A percentile compares a stretch with the other conserved stretches of the same genome.
Conservation (phyloP, 768 basidiomycete genomes). For the Xerocomellus amylosporus region DNA sequence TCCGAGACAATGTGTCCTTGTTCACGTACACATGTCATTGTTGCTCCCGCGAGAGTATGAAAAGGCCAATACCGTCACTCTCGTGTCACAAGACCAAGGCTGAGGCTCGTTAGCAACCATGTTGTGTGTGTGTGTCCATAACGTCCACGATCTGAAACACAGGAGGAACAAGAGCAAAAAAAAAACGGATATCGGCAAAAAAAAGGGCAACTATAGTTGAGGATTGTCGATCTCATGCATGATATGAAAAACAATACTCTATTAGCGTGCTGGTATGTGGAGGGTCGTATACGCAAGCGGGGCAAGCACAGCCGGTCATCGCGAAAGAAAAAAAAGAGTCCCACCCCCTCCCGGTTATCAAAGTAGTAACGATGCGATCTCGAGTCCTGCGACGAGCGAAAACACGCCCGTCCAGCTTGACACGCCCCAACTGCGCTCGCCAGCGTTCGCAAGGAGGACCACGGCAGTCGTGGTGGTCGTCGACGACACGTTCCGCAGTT, state of each 20-base stretch:
- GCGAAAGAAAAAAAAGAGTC: neutral
- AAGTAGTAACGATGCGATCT: constrained; percentile 24
- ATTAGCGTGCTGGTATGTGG: constrained; percentile 25
- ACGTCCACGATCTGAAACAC: constrained; percentile 15
- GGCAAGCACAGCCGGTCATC: neutral
- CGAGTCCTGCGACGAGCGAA: constrained; percentile 18
- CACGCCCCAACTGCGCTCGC: constrained; percentile 23
- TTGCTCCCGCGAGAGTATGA: too few species aligned
- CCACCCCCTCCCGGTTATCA: constrained; percentile 10
- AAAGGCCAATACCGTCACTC: constrained; percentile 13
- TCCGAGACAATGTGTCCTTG: too few species aligned
- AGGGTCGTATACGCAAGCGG: constrained; percentile 6
- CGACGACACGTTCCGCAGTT: constrained; percentile 53
- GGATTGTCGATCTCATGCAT: constrained; percentile 7
- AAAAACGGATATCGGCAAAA: neutral
- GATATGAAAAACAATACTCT: constrained; percentile 7
- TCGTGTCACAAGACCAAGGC: neutral
- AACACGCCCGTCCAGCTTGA: constrained; percentile 11
- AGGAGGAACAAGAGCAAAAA: neutral
- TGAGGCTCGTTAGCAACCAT: too few species aligned
- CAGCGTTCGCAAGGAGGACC: constrained; percentile 21
- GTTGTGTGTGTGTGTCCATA: constrained; percentile 21
- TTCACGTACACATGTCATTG: too few species aligned
- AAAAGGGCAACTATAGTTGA: neutral
- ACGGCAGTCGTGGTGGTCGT: constrained; percentile 9